Evolutionary conservation across 805 yeast genomes (phyloP), one percentile per base, ranked within the genome.

Genomic region (Scheffersomyces stipitis): DNA sequence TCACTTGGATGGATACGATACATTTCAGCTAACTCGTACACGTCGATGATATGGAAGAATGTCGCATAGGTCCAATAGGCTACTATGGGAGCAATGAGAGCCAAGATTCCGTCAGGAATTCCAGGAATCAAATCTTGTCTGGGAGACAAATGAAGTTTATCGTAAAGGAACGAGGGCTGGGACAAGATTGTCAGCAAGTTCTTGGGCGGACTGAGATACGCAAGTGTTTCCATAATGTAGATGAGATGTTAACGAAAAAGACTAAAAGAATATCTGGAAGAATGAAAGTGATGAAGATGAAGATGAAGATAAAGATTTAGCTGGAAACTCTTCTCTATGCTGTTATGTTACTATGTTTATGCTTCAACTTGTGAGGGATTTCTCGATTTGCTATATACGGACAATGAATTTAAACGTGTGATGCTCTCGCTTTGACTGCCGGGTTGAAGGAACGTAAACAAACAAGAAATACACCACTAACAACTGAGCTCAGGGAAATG

Each of bases 1-100:
- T 84, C 95, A 26, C 90, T 81, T 15, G 98, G 90, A 60, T 93
- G 99, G 35, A 93, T 88, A 48, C 98, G 74, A 64, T 86, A 88
- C 56, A 75, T 69, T 52, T 86, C 96, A 30, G 90, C 87, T 45
- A 88, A 66, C 54, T 86, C 77, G 48, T 73, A 78, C 29, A 73
- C 74, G 59, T 93, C 98, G 34, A 90, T 64, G 6, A 83, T 42
- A 55, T 83, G 88, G 73, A 86, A 93, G 44, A 86, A 61, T 18
- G 76, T 53, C 3, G 96, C 84, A 50, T 81, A 79, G 1, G 64
- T 40, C 98, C 98, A 93, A 60, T 93, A 93, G 2, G 83, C 89
- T 2, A 80, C 68, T 3, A 93, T 75, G 1, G 99, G 98, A 2
- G 81, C 71, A 3, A 78, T 63, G 30, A 90, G 61, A 1, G 96